Percentiles rank a stretch among this genome's conserved stretches.
Conservation (phyloP, 2,329 filamentous ascomycete genomes). For the Juglanconis juglandina region DNA sequence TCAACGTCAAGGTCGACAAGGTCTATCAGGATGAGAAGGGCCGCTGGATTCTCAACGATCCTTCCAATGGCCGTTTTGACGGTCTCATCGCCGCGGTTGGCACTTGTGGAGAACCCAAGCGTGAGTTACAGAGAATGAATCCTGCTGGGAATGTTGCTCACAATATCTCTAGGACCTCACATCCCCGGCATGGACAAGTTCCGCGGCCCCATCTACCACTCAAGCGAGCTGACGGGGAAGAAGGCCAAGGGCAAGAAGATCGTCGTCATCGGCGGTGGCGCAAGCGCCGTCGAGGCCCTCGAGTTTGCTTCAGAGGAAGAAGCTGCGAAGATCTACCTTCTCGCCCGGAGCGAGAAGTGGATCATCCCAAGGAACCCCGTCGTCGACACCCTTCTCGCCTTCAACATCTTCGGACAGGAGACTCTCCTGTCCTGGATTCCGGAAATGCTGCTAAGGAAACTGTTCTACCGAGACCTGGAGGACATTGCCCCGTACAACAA, state of each 20-base stretch:
- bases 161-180: conserved; percentile 57
- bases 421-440: conserved; percentile 75
- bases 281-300: conserved; percentile 76
- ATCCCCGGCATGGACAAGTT: conserved; percentile 70
- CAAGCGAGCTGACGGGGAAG: conserved; percentile 68
- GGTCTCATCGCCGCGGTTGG: conserved; percentile 76
- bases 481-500: conserved; percentile 67
- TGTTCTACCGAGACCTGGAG: conserved; percentile 80
- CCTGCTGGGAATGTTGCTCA: neutral
- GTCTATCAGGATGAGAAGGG: conserved; percentile 66
- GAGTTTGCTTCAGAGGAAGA: conserved; percentile 70
- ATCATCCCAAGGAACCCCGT: conserved; percentile 79
- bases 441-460: conserved; percentile 67
- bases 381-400: conserved; percentile 67
- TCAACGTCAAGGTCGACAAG: conserved; percentile 66
- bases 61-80: conserved; percentile 69
- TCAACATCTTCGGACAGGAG: conserved; percentile 78
- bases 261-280: conserved; percentile 73
- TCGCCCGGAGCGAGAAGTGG: conserved; percentile 80
- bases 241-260: conserved; percentile 71
- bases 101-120: conserved; percentile 67
- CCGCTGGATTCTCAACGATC: conserved; percentile 74
- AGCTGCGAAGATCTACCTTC: conserved; percentile 66
- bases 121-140: conserved; percentile 4
- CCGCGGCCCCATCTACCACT: conserved; percentile 70